A percentile compares a stretch with the other conserved stretches of the same genome.
Conservation (phyloP, 805 yeast species). For the Vanderwaltozyma polyspora region DNA sequence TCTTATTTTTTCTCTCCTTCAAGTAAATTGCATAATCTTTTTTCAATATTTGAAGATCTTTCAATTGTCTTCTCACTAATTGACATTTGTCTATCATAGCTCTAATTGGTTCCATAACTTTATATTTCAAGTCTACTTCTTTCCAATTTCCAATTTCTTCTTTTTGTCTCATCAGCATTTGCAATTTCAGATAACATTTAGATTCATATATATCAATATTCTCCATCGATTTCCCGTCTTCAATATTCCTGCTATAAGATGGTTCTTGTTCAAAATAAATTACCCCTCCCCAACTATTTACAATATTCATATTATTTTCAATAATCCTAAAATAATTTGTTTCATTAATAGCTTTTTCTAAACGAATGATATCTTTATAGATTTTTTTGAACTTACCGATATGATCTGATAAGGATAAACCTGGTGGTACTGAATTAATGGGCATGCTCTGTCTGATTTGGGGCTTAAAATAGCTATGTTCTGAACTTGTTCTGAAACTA, state of each 20-base stretch:
- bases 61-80: constrained; percentile 16
- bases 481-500: background rate
- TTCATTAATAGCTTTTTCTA: constrained; percentile 14
- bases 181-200: constrained; percentile 18
- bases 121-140: constrained; percentile 16
- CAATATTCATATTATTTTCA: constrained; percentile 12
- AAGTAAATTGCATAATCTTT: constrained; percentile 26
- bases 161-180: constrained; percentile 18
- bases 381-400: constrained; percentile 15
- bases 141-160: constrained; percentile 22
- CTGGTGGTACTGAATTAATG: background rate
- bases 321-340: constrained; percentile 12
- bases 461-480: no score
- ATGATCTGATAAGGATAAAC: constrained; percentile 13
- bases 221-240: background rate
- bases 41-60: constrained; percentile 25
- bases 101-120: constrained; percentile 23
- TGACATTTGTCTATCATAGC: constrained; percentile 17
- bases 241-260: no score
- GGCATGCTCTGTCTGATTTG: no score
- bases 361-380: constrained; percentile 8
- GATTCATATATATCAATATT: no score
- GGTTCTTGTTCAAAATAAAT: constrained; percentile 20
- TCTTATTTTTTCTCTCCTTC: constrained; percentile 12
- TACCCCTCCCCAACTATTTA: constrained; percentile 22